Percentiles rank a stretch among this genome's conserved stretches.
phyloP scores from a whole-genome alignment of 1,284 basidiomycete genomes.

The Taiwanofungus camphoratus region DNA sequence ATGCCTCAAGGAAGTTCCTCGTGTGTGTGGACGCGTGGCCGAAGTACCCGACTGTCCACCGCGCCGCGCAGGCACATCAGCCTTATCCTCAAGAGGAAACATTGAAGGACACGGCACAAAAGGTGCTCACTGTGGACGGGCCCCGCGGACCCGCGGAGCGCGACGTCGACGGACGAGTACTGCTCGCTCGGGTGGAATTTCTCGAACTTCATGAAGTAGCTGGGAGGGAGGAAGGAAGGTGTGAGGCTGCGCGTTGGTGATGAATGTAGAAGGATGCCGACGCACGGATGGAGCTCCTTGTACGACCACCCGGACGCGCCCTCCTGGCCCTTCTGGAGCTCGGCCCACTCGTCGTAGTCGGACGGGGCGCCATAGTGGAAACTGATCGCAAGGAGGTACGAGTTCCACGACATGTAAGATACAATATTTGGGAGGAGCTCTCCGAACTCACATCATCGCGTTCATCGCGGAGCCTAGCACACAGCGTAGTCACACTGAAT shows the following conservation, averaged over 20 bases:
- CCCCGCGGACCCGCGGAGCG: slow-evolving; percentile 41
- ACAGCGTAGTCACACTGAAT: too few species aligned
- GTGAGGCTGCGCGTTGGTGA: background rate
- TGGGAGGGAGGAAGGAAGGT: slow-evolving; percentile 21
- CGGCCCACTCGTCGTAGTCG: slow-evolving; percentile 66
- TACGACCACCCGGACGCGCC: slow-evolving; percentile 54
- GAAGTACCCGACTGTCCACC: slow-evolving; percentile 30
- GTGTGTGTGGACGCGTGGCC: slow-evolving; percentile 30
- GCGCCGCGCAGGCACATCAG: background rate
- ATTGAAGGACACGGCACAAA: slow-evolving; percentile 1
- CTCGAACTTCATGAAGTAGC: slow-evolving; percentile 62
- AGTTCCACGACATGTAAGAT: background rate
- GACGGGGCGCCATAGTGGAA: slow-evolving; percentile 63
- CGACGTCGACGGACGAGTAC: slow-evolving; percentile 41
- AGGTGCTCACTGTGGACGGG: slow-evolving; percentile 42
- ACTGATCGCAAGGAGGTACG: slow-evolving; percentile 29
- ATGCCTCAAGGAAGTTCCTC: slow-evolving; percentile 43
- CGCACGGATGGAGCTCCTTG: slow-evolving; percentile 44
- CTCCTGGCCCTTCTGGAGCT: slow-evolving; percentile 41
- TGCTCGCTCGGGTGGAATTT: slow-evolving; percentile 40
- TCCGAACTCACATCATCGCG: slow-evolving; percentile 49
- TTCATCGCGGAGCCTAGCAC: slow-evolving; percentile 56
- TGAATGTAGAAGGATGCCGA: background rate
- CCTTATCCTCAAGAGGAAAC: background rate
- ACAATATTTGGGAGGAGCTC: background rate